Evolutionary conservation across 2,329 filamentous ascomycete genomes (phyloP), one percentile per base, ranked within the genome.

Genomic region (Cercospora nicotianae): DNA sequence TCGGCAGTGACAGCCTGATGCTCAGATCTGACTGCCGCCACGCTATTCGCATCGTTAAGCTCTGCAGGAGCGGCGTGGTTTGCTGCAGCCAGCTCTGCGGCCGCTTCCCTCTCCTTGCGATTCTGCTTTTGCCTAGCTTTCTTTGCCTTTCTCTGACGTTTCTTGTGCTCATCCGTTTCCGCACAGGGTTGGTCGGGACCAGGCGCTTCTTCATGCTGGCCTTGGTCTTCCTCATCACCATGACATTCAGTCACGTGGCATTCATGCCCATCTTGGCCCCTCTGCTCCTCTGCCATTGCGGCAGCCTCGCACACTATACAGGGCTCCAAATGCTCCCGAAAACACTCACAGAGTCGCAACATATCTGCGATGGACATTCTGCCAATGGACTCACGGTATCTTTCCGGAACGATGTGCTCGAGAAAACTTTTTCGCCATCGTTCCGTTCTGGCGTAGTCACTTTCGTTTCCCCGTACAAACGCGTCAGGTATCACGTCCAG

Each of bases 61-160:
- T 28, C 16, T 26, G 16, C 53, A 30, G 16, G 26, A 58, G 53
- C 26, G 16, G 7, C n/a, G 20, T 58, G 20, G 31, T 58, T 28
- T 5, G 53, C 53, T 28, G n/a, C 26, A 30, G 53, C 28, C 13
- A n/a, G 10, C 6, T 58, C 30, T 4, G 26, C 53, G n/a, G 53
- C 53, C 8, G 16, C 26, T 18, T 31, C 16, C 26, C 53, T 58
- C 8, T 18, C 5, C 53, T 58, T 58, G 16, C 26, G 30, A 58
- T 58, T 58, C 53, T 28, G 53, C 18, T 20, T 58, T n/a, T 58
- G 30, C 30, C 53, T 58, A n/a, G 53, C 53, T n/a, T 58, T 26
- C 30, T 58, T 58, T 3, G 53, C 23, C 45, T 23, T 13, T 23
- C n/a, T 51, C 20, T 26, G 18, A 10, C 18, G 18, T 23, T 16